These are phyloP conservation scores for Coemansia sp. DNA, from an alignment of 192 early-diverging fungal species.

Conservation along the genomic window DNA sequence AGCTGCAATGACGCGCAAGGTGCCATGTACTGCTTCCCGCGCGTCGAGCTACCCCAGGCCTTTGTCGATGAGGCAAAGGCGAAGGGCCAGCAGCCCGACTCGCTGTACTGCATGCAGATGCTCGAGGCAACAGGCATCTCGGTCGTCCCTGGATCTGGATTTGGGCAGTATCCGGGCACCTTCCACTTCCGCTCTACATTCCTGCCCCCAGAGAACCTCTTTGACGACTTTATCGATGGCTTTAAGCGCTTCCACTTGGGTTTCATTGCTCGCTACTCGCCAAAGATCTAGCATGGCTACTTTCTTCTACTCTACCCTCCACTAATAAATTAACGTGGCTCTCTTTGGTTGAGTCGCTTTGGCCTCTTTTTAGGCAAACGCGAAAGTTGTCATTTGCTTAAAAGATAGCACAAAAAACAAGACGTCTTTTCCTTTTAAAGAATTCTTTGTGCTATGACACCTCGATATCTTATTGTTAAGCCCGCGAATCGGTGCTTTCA, in stretches of 20 bases:
- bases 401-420: neutral
- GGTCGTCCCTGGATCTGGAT: slow-evolving; percentile 92
- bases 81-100: slow-evolving; percentile 79
- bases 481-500: neutral
- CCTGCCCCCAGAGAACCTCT: slow-evolving; percentile 88
- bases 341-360: neutral
- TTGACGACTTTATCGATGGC: slow-evolving; percentile 83
- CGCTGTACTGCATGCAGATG: slow-evolving; percentile 89
- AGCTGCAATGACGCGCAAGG: slow-evolving; percentile 88
- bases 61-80: slow-evolving; percentile 77
- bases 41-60: slow-evolving; percentile 69
- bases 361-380: neutral
- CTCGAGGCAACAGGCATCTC: slow-evolving; percentile 95
- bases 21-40: slow-evolving; percentile 97
- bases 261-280: slow-evolving; percentile 72
- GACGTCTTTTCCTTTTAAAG: neutral
- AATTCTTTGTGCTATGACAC: slow-evolving; percentile 11
- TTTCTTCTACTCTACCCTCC: neutral
- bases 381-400: neutral
- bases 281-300: slow-evolving; percentile 16
- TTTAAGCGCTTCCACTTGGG: slow-evolving; percentile 77
- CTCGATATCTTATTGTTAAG: neutral
- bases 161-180: slow-evolving; percentile 85
- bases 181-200: slow-evolving; percentile 98
- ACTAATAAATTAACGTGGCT: neutral